Percentiles rank a stretch among this genome's conserved stretches.
phyloP scores from a whole-genome alignment of 441 rosid species.

The Biscutella laevigata region DNA sequence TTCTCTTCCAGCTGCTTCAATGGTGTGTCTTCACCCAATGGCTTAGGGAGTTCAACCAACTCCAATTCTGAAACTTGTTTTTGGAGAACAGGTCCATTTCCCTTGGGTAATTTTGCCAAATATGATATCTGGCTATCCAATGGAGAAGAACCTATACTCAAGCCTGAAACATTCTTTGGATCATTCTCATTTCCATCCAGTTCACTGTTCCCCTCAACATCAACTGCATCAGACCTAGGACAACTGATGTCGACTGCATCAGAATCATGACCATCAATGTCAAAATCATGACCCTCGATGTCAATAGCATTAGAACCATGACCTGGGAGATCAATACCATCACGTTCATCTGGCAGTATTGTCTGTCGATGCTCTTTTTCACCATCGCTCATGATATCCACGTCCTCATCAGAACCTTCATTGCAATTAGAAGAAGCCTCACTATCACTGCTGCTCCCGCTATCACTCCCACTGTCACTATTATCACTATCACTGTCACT shows the following conservation, averaged over 20 bases:
- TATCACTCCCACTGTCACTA: conserved; percentile 64
- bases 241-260: conserved; percentile 26
- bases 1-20: conserved; percentile 56
- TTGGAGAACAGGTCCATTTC: conserved; percentile 49
- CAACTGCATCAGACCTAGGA: conserved; percentile 2
- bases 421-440: conserved; percentile 84
- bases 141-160: conserved; percentile 40
- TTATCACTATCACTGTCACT: conserved; percentile 81
- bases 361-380: conserved; percentile 51
- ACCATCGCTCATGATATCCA: conserved; percentile 90
- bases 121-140: conserved; percentile 35
- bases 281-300: conserved; percentile 46
- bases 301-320: conserved; percentile 45
- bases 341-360: conserved; percentile 34
- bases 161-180: conserved; percentile 38
- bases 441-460: conserved; percentile 88
- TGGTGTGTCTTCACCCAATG: conserved; percentile 44
- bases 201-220: conserved; percentile 56
- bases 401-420: conserved; percentile 90
- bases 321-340: conserved; percentile 45
- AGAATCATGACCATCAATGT: conserved; percentile 43
- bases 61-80: conserved; percentile 82
- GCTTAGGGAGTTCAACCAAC: conserved; percentile 86
- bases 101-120: conserved; percentile 37
- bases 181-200: conserved; percentile 49